Percentiles rank a stretch among this genome's conserved stretches.
These are phyloP conservation scores for Tulasnella sp. DNA, from an alignment of 768 basidiomycete species.

Conservation along the genomic window DNA sequence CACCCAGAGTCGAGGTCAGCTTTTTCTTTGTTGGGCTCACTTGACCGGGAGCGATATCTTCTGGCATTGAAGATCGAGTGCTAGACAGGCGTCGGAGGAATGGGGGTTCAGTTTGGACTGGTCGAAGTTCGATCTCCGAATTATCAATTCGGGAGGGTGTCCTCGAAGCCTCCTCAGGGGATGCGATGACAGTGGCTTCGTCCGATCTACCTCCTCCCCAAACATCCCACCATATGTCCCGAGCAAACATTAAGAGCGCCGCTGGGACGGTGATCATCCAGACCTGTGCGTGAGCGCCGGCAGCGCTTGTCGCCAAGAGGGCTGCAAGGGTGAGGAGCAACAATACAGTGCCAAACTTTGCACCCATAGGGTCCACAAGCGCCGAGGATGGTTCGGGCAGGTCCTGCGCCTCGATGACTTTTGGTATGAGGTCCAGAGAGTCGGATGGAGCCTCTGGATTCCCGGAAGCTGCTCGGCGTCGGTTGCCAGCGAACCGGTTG, in stretches of 20 bases:
- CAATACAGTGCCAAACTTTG: conserved; percentile 33
- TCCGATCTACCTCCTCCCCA: neutral
- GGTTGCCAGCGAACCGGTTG: neutral
- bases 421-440: conserved; percentile 18
- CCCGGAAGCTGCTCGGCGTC: neutral
- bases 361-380: conserved; percentile 36
- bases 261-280: conserved; percentile 38
- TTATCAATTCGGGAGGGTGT: neutral
- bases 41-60: neutral
- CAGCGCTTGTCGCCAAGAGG: conserved; percentile 34
- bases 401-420: neutral
- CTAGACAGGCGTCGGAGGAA: neutral
- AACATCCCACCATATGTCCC: conserved; percentile 33
- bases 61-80: neutral
- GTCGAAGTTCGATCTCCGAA: conserved; percentile 7
- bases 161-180: neutral
- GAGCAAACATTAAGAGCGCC: conserved; percentile 32
- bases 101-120: neutral
- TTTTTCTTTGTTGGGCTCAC: neutral
- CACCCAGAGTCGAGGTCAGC: neutral
- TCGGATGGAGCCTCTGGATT: neutral
- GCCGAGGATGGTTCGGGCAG: conserved; percentile 23
- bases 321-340: conserved; percentile 34
- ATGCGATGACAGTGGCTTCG: neutral
- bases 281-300: conserved; percentile 25